Base-by-base conservation (phyloP, 2,329 filamentous ascomycete genomes). In the Botrytis squamosa region DNA sequence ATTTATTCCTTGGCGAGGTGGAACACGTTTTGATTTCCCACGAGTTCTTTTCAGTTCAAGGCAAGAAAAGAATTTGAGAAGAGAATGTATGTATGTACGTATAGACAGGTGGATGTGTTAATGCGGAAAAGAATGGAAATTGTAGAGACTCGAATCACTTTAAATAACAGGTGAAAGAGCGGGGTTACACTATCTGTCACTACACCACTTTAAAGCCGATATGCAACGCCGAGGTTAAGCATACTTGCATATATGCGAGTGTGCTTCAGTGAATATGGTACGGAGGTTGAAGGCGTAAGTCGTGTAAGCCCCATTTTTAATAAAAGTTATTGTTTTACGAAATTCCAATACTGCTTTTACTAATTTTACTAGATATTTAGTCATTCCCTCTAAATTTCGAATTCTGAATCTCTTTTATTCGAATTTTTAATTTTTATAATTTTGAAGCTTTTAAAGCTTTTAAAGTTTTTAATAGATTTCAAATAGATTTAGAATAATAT, bases 161-260 rank as follows among this genome's bases (percentile, higher is more conserved):
- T 68, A 68, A 68, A 36, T 68, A 68, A 57, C n/a, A 38, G 49
- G 29, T 33, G 5, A n/a, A 57, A 68, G 49, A 42, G 66, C 49
- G 66, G 66, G 66, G 66, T 57, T 55, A n/a, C 46, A 67, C 65
- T 14, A 55, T 22, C 49, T 33, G 33, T 25, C 16, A 42, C 49
- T 38, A 25, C 66, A 33, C 65, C 36, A 40, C 38, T 40, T 25
- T 18, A 38, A 25, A 55, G 46, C 66, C 49, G 66, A 57, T 38
- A 33, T 29, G 49, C 49, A 57, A 57, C 36, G 20, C 66, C 66
- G 49, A 68, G 49, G 36, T 52, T 25, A 42, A 6, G 49, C 38
- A 68, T 33, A 55, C 52, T 55, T 55, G n/a, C 52, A 29, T 29
- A 29, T 9, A 9, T 57, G 52, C 52, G 52, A 55, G 12, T 40